Evolutionary conservation across 2,329 filamentous ascomycete species (phyloP), one percentile per base, ranked within the genome.

Genomic region (Aquanectria penicillioides): DNA sequence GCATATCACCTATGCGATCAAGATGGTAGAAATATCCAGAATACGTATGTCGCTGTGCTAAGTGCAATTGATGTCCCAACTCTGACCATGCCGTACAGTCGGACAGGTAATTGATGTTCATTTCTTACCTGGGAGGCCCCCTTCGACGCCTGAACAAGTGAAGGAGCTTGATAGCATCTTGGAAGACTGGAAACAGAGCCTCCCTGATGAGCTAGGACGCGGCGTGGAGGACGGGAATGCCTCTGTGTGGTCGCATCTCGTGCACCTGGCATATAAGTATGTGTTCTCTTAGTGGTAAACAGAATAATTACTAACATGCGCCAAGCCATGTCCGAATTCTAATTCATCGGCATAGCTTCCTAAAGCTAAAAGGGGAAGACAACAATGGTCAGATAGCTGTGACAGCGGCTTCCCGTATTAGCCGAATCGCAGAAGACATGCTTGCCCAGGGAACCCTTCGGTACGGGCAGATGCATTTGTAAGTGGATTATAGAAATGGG

Each of bases 391-490:
- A 70, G 29, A 70, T 71, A 13, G 74, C 73, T 6, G 67, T 72
- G 2, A 65, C 64, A 1, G 75, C 75, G 0, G 75, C 75, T 1
- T 73, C 73, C 8, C 67, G 70, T 17, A 75, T 77, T 26, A 76
- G 72, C 50, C 64, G 75, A 9, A 77, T 77, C 20, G 74, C 73
- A 6, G 74, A 77, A 25, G 75, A 78, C 58, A 77, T 77, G 74
- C 71, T 73, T 0, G 69, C 73, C 5, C 66, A 74, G 9, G 69
- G 71, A 10, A 74, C 66, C 0, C 67, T 75, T 8, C 71, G 73
- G 3, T 76, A 75, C 31, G 74, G 73, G 0, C 75, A 77, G 29
- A 76, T 78, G 74, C 75, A 78, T 54, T 40, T 76, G 74, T 75
- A 46, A 50, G 72, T 61, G 10, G 17, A 6, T 5, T 20, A 17